A percentile compares a stretch with the other conserved stretches of the same genome.
Conservation (phyloP, 2,329 filamentous ascomycete genomes). For the Colletotrichum cereale region DNA sequence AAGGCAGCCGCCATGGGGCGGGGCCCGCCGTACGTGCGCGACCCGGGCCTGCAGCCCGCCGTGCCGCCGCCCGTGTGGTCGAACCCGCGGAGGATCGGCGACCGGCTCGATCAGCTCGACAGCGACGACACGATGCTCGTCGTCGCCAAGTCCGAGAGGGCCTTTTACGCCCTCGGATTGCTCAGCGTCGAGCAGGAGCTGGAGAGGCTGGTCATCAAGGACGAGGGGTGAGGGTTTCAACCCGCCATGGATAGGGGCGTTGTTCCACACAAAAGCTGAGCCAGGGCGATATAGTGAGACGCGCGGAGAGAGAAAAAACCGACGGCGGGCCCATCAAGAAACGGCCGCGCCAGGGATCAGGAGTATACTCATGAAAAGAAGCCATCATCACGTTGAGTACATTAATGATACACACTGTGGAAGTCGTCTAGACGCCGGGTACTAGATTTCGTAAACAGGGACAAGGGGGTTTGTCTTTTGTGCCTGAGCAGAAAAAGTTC, state of each 20-base stretch:
- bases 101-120: constrained; percentile 62
- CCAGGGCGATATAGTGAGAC: background rate
- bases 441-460: constrained; percentile 29
- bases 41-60: constrained; percentile 52
- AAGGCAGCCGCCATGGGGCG: constrained; percentile 79
- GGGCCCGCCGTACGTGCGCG: constrained; percentile 79
- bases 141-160: constrained; percentile 71
- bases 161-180: constrained; percentile 83
- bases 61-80: constrained; percentile 60
- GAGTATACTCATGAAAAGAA: background rate
- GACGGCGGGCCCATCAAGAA: background rate
- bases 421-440: constrained; percentile 30
- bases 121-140: constrained; percentile 63
- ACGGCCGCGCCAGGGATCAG: background rate
- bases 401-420: constrained; percentile 37
- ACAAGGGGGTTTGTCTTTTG: background rate
- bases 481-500: constrained; percentile 12
- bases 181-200: constrained; percentile 84
- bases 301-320: too few relatives aligned
- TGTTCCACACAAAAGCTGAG: background rate
- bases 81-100: constrained; percentile 64
- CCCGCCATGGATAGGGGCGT: background rate
- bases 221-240: constrained; percentile 42
- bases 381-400: constrained; percentile 41
- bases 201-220: constrained; percentile 69